Percentiles rank a stretch among this genome's conserved stretches.
Evolutionary conservation across 305 asterid genomes (phyloP).

Genomic region (Fraxinus ornus): DNA sequence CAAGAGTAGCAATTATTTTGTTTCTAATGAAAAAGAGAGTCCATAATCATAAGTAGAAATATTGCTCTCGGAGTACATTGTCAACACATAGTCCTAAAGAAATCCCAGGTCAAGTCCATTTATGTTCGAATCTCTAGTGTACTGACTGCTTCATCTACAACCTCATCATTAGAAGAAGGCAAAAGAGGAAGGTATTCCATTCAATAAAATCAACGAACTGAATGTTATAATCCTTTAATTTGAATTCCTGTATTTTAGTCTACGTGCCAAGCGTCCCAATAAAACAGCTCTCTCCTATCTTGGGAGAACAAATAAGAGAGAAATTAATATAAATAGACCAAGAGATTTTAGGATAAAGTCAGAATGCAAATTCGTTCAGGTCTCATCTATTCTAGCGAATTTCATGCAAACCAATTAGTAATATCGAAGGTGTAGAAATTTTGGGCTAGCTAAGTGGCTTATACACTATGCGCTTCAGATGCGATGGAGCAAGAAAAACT

Average conservation of each 20-base stretch:
- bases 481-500: neutral
- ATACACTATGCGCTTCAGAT: neutral
- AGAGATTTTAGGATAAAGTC: neutral
- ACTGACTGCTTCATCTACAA: neutral
- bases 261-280: neutral
- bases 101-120: neutral
- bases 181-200: neutral
- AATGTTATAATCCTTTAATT: neutral
- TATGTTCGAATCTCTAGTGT: neutral
- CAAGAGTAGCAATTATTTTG: neutral
- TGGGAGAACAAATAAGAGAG: neutral
- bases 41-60: neutral
- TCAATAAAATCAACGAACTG: neutral
- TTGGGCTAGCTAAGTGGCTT: neutral
- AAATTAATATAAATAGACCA: neutral
- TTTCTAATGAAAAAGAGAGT: neutral
- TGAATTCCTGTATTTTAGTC: neutral
- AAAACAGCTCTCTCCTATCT: neutral
- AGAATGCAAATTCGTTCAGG: neutral
- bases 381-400: neutral
- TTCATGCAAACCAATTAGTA: neutral
- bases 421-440: neutral
- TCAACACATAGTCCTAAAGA: neutral
- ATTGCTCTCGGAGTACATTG: neutral
- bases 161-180: neutral